Evolutionary conservation across 805 yeast genomes (phyloP).

Genomic region (Ogataea populi-albae): DNA sequence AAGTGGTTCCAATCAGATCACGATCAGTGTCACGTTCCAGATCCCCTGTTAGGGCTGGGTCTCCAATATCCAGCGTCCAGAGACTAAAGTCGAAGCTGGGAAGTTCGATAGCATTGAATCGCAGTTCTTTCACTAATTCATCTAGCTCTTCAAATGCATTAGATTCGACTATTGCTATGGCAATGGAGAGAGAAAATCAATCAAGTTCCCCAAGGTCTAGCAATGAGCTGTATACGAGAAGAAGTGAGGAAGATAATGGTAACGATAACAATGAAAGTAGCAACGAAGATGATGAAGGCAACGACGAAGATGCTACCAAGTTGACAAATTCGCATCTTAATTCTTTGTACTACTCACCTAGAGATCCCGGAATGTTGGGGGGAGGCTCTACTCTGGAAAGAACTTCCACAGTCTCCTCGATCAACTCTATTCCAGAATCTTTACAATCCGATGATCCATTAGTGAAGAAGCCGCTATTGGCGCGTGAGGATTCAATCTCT

Average conservation of each 20-base stretch:
- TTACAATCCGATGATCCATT: constrained; percentile 20
- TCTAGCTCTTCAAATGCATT: constrained; percentile 21
- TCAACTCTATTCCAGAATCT: constrained; percentile 15
- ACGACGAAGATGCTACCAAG: constrained; percentile 1
- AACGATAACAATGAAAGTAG: not conserved
- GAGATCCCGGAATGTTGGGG: not conserved
- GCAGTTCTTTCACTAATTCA: constrained; percentile 11
- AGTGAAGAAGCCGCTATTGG: constrained; percentile 16
- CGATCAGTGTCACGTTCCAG: constrained; percentile 23
- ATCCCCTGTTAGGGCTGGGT: constrained; percentile 20
- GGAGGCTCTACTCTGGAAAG: constrained; percentile 6
- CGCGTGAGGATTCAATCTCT: constrained; percentile 8
- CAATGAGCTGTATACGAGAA: not conserved
- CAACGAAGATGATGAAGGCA: not conserved
- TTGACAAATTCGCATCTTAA: constrained; percentile 2
- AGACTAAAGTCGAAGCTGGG: constrained; percentile 20
- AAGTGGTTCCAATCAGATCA: constrained; percentile 30
- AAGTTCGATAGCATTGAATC: constrained; percentile 23
- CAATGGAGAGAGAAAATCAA: constrained; percentile 11
- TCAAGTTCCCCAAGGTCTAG: not conserved
- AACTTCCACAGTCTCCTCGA: constrained; percentile 19
- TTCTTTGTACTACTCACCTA: constrained; percentile 3
- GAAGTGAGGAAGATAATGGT: not conserved
- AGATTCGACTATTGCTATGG: constrained; percentile 24
- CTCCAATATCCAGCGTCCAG: constrained; percentile 6